These are phyloP conservation scores for Diaporthe sp. DNA, from an alignment of 2,329 filamentous ascomycete species.

Conservation along the genomic window DNA sequence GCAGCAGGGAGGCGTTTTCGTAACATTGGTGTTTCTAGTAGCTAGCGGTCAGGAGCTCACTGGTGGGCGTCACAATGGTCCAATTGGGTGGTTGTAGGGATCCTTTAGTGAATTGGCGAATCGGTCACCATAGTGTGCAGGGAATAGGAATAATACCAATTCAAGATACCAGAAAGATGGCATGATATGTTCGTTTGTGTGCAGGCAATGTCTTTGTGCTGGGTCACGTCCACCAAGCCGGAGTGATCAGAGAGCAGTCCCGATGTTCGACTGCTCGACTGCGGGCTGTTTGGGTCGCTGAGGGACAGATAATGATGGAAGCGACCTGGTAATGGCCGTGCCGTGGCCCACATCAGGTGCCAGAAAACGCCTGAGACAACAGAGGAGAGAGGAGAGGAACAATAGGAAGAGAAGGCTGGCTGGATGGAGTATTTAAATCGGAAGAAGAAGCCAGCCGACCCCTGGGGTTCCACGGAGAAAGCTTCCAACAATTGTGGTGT, in stretches of 20 bases:
- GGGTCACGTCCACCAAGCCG: no score
- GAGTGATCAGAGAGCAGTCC: neutral
- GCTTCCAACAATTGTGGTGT: constrained; percentile 27
- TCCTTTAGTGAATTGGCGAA: constrained; percentile 25
- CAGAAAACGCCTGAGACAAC: neutral
- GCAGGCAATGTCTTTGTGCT: neutral
- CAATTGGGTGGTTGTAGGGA: constrained; percentile 23
- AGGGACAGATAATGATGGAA: neutral
- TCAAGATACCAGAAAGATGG: constrained; percentile 20
- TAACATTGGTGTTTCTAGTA: constrained; percentile 11
- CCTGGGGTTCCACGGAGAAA: constrained; percentile 29
- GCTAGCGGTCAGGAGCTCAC: constrained; percentile 1
- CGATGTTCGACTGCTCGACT: neutral
- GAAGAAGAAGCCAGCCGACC: constrained; percentile 21
- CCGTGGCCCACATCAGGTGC: neutral
- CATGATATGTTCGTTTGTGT: neutral
- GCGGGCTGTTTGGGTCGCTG: neutral
- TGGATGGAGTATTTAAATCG: constrained; percentile 29
- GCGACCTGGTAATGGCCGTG: neutral
- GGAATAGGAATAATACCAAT: constrained; percentile 37
- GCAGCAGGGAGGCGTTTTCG: constrained; percentile 2
- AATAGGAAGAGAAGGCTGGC: constrained; percentile 9
- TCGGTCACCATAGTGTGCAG: constrained; percentile 8
- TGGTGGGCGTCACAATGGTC: constrained; percentile 19
- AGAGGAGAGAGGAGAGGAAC: neutral